Evolutionary conservation across 176 grass and related monocot genomes (phyloP), one percentile per base, ranked within the genome.

Genomic region (Zoysia japonica): DNA sequence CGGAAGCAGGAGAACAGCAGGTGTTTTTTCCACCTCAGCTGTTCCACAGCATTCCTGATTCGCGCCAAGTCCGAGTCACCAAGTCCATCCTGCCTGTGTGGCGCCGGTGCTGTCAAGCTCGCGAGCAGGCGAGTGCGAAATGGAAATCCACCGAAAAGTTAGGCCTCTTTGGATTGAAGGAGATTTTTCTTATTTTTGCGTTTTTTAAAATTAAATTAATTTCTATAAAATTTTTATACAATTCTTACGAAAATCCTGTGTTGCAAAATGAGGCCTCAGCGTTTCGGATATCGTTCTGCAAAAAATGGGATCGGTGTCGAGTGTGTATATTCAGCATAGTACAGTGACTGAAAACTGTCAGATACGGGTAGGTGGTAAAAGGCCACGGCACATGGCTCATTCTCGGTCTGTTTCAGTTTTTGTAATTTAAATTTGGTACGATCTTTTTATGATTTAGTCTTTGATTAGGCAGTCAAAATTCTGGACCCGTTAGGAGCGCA

Each of bases 81-180:
- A n/a, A 42, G 48, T n/a, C 59, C 47, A 87, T 87, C 73, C 79
- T 71, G 73, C 48, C 56, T 72, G 35, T 77, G 79, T 82, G 85
- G 79, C 79, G n/a, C 65, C 6, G 51, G 65, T 39, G 49, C 64
- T 61, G 82, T 52, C 64, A 41, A 11, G 40, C 41, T 56, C 50
- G 20, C 48, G 20, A 17, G 2, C 13, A 3, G 36, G 61, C 28
- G 28, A 28, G 28, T 28, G 39, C 12, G 8, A 17, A 44, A 48
- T 48, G 36, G 13, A 28, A 61, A 42, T 51, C 38, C 56, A 51
- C n/a, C 14, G 17, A 28, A 28, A 28, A 28, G 28, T 28, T 28
- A 28, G 28, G 28, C 28, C 28, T 28, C 28, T 28, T 28, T 0
- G 28, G 0, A 28, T 28, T 28, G 28, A 28, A 28, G 28, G 28